A percentile compares a stretch with the other conserved stretches of the same genome.
Conservation (phyloP, 1,284 basidiomycete species). For the Cutaneotrichosporon sp. region DNA sequence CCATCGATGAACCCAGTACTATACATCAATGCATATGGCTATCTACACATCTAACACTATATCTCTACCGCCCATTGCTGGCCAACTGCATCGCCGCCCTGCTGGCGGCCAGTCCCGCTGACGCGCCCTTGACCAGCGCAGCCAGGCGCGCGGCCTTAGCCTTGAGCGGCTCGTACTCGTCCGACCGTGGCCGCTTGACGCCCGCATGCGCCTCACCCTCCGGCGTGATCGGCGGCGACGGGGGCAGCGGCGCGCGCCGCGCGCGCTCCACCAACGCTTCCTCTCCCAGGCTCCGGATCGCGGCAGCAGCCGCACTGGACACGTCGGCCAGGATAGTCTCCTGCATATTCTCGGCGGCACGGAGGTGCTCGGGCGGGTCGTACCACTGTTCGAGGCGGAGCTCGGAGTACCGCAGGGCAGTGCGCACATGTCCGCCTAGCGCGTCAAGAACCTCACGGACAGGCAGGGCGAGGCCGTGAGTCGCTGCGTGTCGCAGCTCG, state of each 20-base stretch:
- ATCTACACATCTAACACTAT: neutral
- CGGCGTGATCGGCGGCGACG: neutral
- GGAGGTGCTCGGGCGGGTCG: constrained; percentile 1
- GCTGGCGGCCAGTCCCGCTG: neutral
- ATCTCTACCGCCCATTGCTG: neutral
- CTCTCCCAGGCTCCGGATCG: neutral
- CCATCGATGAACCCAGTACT: too few species aligned
- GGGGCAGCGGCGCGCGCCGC: neutral
- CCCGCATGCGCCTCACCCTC: neutral
- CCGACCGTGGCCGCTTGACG: neutral
- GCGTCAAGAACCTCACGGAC: constrained; percentile 22
- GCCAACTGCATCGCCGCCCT: neutral
- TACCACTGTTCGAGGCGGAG: constrained; percentile 17
- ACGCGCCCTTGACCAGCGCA: neutral
- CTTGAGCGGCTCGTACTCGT: constrained; percentile 1
- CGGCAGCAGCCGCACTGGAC: neutral
- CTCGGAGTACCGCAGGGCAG: neutral
- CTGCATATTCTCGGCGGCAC: neutral
- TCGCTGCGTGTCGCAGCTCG: constrained; percentile 21
- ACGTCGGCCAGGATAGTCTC: neutral
- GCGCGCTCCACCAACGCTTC: constrained; percentile 1
- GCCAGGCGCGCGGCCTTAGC: constrained; percentile 1
- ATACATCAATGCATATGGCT: neutral
- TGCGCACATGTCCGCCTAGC: constrained; percentile 22
- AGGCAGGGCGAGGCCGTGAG: constrained; percentile 18